Base-by-base conservation (phyloP, 345 rosid genomes). In the Eutrema yunnanense region DNA sequence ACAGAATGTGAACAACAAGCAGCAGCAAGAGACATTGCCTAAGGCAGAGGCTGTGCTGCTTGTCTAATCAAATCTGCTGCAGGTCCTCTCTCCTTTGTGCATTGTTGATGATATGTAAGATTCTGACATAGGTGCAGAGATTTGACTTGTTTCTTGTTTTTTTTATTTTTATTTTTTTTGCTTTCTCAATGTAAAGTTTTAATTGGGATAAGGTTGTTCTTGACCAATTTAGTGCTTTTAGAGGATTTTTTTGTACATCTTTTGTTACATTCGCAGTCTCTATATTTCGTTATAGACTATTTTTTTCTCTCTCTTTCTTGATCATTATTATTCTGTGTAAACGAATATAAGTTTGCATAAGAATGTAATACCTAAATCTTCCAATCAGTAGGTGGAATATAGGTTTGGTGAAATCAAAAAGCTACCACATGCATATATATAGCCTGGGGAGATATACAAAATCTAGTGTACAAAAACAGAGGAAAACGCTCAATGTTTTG, bases 21-120 rank as follows among this genome's bases (percentile, higher is more conserved):
- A 69, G 63, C 85, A 74, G 58, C 73, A 32, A 34, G 78, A 50
- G 54, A 22, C 68, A 26, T 34, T 34, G 8, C 0, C 60, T 41
- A 38, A 70, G 59, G 40, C 64, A 5, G 90, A 82, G 70, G 71
- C 75, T 50, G 75, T 83, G 71, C 75, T 82, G 57, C 84, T 77
- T 78, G 58, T 79, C 68, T 81, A 78, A 38, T 51, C 16, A 33
- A 48, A 52, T 34, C 42, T 73, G 66, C 9, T 32, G 69, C 53
- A 50, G 48, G 22, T 19, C 38, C 37, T 68, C 16, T 55, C 38
- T 48, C 36, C 51, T 9, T 33, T 50, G 72, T 65, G 46, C 32
- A 74, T n/a, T 22, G n/a, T 26, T 67, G 61, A 65, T 65, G 27
- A 57, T 59, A 22, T 67, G 75, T 70, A 76, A 54, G 47, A 37